Percentiles rank a stretch among this genome's conserved stretches.
Conservation (phyloP, 352 stramenopile species). For the Globisporangium abappressorium region DNA sequence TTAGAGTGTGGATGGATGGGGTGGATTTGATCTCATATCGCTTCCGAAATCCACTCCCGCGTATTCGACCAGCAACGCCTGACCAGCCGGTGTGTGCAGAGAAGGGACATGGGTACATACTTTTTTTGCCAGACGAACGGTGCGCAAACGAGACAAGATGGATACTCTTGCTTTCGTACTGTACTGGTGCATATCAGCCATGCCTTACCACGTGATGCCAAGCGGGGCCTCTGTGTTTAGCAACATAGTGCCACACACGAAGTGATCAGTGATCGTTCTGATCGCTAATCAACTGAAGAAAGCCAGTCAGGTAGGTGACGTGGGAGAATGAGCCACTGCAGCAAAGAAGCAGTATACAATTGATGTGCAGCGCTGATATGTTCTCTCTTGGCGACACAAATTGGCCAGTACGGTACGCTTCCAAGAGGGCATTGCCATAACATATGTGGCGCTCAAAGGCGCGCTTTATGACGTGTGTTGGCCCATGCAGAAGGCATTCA, state of each 20-base stretch:
- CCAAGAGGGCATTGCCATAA: too few species aligned
- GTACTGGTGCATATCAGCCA: background rate
- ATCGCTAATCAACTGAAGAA: background rate
- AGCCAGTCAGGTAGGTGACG: too few species aligned
- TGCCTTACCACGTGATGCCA: background rate
- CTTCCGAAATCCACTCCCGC: background rate
- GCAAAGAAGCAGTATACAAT: too few species aligned
- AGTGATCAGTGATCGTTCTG: background rate
- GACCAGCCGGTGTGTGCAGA: background rate
- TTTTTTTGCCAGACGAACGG: background rate
- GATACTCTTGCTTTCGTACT: background rate
- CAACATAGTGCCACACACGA: background rate
- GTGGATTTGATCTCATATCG: too few species aligned
- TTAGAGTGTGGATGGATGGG: too few species aligned
- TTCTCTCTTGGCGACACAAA: background rate
- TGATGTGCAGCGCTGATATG: too few species aligned
- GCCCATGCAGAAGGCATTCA: background rate
- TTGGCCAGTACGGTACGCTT: too few species aligned
- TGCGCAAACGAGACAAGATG: background rate
- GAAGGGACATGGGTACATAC: background rate
- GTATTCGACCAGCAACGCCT: conserved; percentile 2
- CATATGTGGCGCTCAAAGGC: background rate
- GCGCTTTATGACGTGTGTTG: background rate
- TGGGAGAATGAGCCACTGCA: too few species aligned
- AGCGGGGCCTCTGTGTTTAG: too few species aligned